phyloP scores from a whole-genome alignment of 2,329 filamentous ascomycete species.

The Botryotinia calthae region DNA sequence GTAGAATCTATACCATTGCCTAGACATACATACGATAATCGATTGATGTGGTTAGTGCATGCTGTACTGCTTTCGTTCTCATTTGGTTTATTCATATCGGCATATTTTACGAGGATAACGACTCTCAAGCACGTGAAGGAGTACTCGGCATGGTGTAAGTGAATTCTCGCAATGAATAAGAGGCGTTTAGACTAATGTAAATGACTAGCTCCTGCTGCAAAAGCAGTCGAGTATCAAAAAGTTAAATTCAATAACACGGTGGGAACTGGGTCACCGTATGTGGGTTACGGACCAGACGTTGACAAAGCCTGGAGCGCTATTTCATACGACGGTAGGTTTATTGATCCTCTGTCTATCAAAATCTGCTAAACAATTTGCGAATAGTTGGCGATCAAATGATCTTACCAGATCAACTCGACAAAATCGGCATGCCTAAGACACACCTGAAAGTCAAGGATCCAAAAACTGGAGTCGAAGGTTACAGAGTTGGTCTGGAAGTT shows the following conservation, averaged over 20 bases:
- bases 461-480: slow-evolving; percentile 55
- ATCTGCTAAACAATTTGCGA: background rate
- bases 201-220: slow-evolving; percentile 47
- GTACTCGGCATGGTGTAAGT: slow-evolving; percentile 49
- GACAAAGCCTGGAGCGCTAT: slow-evolving; percentile 57
- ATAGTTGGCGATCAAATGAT: slow-evolving; percentile 62
- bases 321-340: slow-evolving; percentile 44
- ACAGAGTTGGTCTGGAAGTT: slow-evolving; percentile 52
- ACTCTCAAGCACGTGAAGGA: slow-evolving; percentile 38
- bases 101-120: slow-evolving; percentile 31
- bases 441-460: slow-evolving; percentile 54
- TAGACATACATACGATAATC: slow-evolving; percentile 20
- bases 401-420: slow-evolving; percentile 50
- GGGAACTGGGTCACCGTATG: slow-evolving; percentile 46
- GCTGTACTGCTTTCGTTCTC: slow-evolving; percentile 32
- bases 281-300: slow-evolving; percentile 55
- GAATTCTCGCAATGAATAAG: background rate
- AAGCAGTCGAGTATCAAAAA: slow-evolving; percentile 49
- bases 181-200: background rate
- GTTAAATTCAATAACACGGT: slow-evolving; percentile 50
- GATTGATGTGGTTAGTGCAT: slow-evolving; percentile 37
- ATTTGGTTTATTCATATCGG: slow-evolving; percentile 32
- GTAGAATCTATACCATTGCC: background rate
- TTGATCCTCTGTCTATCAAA: background rate
- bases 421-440: slow-evolving; percentile 50